phyloP scores from a whole-genome alignment of 2,329 filamentous ascomycete genomes.

The Bipolaris gigantea region DNA sequence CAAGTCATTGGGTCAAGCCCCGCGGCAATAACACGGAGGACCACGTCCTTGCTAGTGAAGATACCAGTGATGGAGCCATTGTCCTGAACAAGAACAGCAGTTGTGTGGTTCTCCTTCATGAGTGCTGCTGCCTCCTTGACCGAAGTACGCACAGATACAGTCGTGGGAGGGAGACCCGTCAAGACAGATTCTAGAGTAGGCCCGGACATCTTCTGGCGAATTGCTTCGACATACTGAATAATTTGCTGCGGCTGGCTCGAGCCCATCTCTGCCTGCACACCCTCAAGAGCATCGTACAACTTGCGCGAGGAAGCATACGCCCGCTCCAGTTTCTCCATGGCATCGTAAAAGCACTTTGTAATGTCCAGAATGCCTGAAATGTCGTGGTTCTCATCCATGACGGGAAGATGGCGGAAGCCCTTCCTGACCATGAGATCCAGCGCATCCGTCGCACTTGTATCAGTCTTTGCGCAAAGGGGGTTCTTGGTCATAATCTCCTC shows the following conservation, averaged over 20 bases:
- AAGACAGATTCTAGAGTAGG: constrained; percentile 94
- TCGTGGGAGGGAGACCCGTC: constrained; percentile 87
- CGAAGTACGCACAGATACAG: constrained; percentile 92
- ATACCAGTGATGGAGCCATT: constrained; percentile 97
- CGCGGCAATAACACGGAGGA: constrained; percentile 94
- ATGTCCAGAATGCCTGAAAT: constrained; percentile 98
- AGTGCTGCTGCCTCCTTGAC: constrained; percentile 92
- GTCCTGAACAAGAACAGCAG: constrained; percentile 92
- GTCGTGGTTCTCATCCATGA: constrained; percentile 99
- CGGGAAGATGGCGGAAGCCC: constrained; percentile 93
- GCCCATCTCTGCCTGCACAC: constrained; percentile 94
- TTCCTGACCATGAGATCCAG: constrained; percentile 98
- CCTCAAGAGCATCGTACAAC: constrained; percentile 94
- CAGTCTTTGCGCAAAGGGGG: constrained; percentile 92
- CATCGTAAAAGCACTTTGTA: constrained; percentile 99
- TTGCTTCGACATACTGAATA: constrained; percentile 96
- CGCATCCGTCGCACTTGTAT: constrained; percentile 96
- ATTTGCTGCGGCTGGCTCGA: constrained; percentile 97
- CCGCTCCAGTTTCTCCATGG: constrained; percentile 98
- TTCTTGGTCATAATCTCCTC: constrained; percentile 99
- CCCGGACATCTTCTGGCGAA: constrained; percentile 95
- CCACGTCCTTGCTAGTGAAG: constrained; percentile 99
- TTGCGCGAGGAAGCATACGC: constrained; percentile 98
- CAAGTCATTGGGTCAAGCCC: constrained; percentile 92
- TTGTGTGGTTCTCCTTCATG: constrained; percentile 99